phyloP scores from a whole-genome alignment of 768 basidiomycete species.

The Pulveroboletus ravenelii region DNA sequence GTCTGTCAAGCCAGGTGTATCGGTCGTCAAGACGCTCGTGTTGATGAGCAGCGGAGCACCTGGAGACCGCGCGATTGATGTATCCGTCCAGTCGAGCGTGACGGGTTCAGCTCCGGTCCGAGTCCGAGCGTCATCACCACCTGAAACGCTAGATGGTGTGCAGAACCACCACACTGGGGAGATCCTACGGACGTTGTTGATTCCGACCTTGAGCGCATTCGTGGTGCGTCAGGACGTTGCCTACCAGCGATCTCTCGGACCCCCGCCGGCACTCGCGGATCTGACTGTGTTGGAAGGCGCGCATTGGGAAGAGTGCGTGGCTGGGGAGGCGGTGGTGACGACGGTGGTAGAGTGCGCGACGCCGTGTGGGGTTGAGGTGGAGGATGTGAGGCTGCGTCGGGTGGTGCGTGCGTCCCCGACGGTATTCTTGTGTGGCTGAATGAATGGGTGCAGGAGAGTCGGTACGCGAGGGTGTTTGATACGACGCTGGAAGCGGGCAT shows the following conservation, averaged over 20 bases:
- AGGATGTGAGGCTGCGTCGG: slow-evolving; percentile 42
- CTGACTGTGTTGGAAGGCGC: slow-evolving; percentile 49
- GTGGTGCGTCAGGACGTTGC: slow-evolving; percentile 46
- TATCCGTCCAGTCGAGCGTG: slow-evolving; percentile 67
- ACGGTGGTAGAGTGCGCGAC: slow-evolving; percentile 50
- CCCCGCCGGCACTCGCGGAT: slow-evolving; percentile 48
- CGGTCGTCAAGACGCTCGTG: slow-evolving; percentile 55
- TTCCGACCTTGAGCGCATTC: slow-evolving; percentile 67
- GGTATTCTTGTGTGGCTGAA: background rate
- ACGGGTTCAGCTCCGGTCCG: slow-evolving; percentile 1
- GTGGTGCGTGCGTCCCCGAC: slow-evolving; percentile 35
- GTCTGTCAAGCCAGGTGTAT: slow-evolving; percentile 52
- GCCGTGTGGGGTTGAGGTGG: slow-evolving; percentile 53
- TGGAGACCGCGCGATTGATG: slow-evolving; percentile 72
- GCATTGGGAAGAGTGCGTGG: slow-evolving; percentile 43
- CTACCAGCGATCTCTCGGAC: slow-evolving; percentile 44
- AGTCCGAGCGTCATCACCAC: background rate
- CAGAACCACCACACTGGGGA: slow-evolving; percentile 41
- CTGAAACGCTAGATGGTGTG: slow-evolving; percentile 1
- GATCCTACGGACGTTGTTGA: slow-evolving; percentile 56
- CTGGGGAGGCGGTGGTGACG: slow-evolving; percentile 54
- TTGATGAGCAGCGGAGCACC: slow-evolving; percentile 57
- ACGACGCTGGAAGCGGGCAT: slow-evolving; percentile 47
- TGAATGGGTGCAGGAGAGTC: slow-evolving; percentile 35
- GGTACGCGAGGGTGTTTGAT: slow-evolving; percentile 44